phyloP scores from a whole-genome alignment of 1,284 basidiomycete genomes.

The Farysia itapuensis region DNA sequence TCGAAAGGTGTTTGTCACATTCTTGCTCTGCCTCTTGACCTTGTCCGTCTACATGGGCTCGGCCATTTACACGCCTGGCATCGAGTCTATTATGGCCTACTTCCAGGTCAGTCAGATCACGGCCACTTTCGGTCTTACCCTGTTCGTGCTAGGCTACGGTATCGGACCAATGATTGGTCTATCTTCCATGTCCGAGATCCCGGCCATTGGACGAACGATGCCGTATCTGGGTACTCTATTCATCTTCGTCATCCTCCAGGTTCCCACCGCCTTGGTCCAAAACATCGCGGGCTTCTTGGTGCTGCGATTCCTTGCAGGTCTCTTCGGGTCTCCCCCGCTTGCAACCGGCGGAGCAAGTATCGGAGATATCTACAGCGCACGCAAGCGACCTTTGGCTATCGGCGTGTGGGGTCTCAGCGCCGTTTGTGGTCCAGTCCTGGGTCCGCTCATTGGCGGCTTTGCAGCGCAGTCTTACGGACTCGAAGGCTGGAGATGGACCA shows the following conservation, averaged over 20 bases:
- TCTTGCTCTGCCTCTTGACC: conserved; percentile 53
- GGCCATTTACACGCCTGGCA: conserved; percentile 66
- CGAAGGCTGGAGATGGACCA: conserved; percentile 49
- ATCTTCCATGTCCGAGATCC: conserved; percentile 57
- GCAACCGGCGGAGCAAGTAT: conserved; percentile 50
- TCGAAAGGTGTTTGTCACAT: conserved; percentile 53
- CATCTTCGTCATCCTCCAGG: conserved; percentile 39
- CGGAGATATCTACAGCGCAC: conserved; percentile 27
- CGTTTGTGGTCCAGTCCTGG: conserved; percentile 37
- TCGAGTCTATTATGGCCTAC: conserved; percentile 61
- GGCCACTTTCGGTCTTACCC: conserved; percentile 31
- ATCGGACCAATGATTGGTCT: conserved; percentile 53
- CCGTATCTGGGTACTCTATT: conserved; percentile 38
- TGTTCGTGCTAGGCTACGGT: conserved; percentile 47
- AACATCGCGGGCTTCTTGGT: conserved; percentile 38
- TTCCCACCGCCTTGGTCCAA: conserved; percentile 28
- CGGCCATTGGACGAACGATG: conserved; percentile 40
- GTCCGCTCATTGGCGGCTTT: conserved; percentile 46
- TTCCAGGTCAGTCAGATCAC: conserved; percentile 17
- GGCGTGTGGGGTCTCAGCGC: conserved; percentile 42
- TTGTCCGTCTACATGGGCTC: conserved; percentile 68
- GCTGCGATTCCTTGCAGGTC: conserved; percentile 43
- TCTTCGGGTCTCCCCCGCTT: conserved; percentile 44
- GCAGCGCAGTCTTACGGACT: conserved; percentile 22
- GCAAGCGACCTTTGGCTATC: conserved; percentile 21